Evolutionary conservation across 2,329 filamentous ascomycete genomes (phyloP), one percentile per base, ranked within the genome.

Genomic region (Coniella lustricola): DNA sequence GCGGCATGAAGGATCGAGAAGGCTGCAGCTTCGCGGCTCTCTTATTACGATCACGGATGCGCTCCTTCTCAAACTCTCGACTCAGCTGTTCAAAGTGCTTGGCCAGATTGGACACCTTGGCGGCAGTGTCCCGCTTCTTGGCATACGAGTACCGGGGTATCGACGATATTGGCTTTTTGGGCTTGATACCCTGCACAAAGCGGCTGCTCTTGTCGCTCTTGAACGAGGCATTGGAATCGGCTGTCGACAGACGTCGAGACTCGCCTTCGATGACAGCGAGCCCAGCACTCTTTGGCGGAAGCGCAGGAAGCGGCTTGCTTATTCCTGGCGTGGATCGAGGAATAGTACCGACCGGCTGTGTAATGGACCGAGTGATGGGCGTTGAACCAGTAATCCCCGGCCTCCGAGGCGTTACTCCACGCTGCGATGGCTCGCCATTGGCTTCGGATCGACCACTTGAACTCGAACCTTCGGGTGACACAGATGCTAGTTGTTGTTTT

Each of bases 1-100:
- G 81, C 17, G 93, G 91, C 18, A 81, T 67, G 62, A 91, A 91
- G 1, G 89, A 88, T 53, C 90, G 80, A 13, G 88, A 87, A 63
- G 79, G 74, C 37, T 76, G 72, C 61, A 85, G 82, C 60, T 84
- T 89, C 39, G 87, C 86, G 21, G 88, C 87, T 51, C 88, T 75
- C 63, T 90, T 85, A 59, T 84, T 85, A 55, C 87, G 81, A 64
- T 97, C 91, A 42, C 87, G 84, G 56, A 94, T 79, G 38, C 93
- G 81, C 67, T 98, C 91, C 59, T 91, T 95, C 62, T 96, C 90
- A 57, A 98, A 98, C 61, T 98, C 94, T 20, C 90, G 84, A 58
- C 90, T 96, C 49, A 98, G 75, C 64, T 97, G 90, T 65, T 98
- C 94, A 62, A 98, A 97, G 64, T 97, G 93, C 57, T 88, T 88